Base-by-base conservation (phyloP, 768 basidiomycete genomes). In the Pisolithus microcarpus region DNA sequence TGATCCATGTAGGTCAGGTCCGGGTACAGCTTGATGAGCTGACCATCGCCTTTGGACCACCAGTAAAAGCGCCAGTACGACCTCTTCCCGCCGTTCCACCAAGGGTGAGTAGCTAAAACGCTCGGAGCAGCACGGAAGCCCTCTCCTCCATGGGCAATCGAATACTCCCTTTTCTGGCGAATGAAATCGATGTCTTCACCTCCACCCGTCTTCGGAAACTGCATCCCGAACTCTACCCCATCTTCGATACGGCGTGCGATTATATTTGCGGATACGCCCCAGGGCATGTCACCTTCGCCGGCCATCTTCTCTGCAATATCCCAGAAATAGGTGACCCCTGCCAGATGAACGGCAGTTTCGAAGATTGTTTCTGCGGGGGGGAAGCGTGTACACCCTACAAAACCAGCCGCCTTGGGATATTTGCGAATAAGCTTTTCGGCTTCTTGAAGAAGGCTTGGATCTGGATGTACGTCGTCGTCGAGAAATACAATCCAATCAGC, bases 111-210 rank as follows among this genome's bases (percentile, higher is more conserved):
- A 16, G 76, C 77, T n/a, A 65, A 50, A 8, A 78, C 77, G 0
- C 63, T 46, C 2, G 78, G 78, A 13, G 79, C 80, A 1, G 77
- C 65, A 26, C 61, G 53, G 53, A 83, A 80, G 0, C 77, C 76
- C 36, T 68, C 61, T 5, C 68, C 59, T 2, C 68, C 66, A 18
- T 60, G 52, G 9, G 54, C 51, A 34, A 75, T 49, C 38, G 70
- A 73, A 30, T 58, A 65, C 18, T 68, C 58, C 11, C 77, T 69
- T 52, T 78, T 80, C 52, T 62, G 62, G n/a, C 72, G 66, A 52
- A 78, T 79, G 56, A 76, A 81, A 56, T 82, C 76, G 11, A 82
- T 80, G 37, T 84, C 80, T 52, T 84, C 81, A 0, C 81, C 82
- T 3, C 82, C 80, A 1, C 81, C 79, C 4, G 80, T 84, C 64